These are phyloP conservation scores for Mycena olivaceomarginata DNA, from an alignment of 768 basidiomycete genomes.

Conservation along the genomic window DNA sequence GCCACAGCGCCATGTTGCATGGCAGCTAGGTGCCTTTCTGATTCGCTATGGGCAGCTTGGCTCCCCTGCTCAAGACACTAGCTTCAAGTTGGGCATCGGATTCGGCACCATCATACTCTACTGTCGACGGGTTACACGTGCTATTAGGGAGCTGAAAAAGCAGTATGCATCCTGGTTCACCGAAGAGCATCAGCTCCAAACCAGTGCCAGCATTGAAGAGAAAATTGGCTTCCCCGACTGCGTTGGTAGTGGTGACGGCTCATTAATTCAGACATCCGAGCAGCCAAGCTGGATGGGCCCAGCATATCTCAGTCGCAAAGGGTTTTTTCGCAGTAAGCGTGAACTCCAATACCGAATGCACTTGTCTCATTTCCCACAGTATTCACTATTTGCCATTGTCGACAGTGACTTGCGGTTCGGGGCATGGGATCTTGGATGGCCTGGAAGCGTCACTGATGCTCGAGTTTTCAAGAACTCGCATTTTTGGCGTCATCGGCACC, in stretches of 20 bases:
- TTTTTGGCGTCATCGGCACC: neutral
- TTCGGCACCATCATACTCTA: slow-evolving; percentile 48
- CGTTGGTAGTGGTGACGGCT: slow-evolving; percentile 22
- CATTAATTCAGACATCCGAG: slow-evolving; percentile 15
- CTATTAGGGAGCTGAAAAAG: slow-evolving; percentile 20
- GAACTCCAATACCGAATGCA: neutral
- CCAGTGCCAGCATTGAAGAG: slow-evolving; percentile 3
- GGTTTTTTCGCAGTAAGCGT: neutral
- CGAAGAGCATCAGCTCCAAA: slow-evolving; percentile 22
- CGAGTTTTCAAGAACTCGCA: no score
- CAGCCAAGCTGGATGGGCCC: slow-evolving; percentile 22
- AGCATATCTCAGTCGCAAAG: slow-evolving; percentile 17
- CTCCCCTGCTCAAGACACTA: slow-evolving; percentile 27
- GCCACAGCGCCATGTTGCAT: slow-evolving; percentile 48
- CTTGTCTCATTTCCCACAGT: slow-evolving; percentile 17
- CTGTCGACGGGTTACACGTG: slow-evolving; percentile 42
- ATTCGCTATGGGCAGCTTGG: slow-evolving; percentile 46
- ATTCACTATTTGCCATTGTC: slow-evolving; percentile 23
- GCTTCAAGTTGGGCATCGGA: slow-evolving; percentile 44
- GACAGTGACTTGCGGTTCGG: neutral
- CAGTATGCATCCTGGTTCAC: slow-evolving; percentile 21
- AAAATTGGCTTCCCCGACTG: slow-evolving; percentile 20
- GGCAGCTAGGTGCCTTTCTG: slow-evolving; percentile 49
- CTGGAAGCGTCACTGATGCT: no score
- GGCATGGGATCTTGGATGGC: no score